Evolutionary conservation across 257 asterid genomes (phyloP), one percentile per base, ranked within the genome.

Genomic region (Leonotis leonurus): DNA sequence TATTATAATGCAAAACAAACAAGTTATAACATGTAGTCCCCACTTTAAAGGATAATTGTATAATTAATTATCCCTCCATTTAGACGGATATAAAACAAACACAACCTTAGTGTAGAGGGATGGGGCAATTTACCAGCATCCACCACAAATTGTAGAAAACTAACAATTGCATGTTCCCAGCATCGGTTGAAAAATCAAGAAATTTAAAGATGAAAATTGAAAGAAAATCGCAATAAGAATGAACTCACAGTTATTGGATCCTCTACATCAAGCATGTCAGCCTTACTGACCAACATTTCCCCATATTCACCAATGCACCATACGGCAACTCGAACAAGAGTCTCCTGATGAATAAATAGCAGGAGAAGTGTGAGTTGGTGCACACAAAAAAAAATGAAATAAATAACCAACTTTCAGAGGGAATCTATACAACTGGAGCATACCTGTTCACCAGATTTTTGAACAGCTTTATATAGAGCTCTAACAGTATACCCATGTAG

Each of bases 221-320:
- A 50, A 26, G 49, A 14, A 64, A 43, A 21, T n/a, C 26, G 14
- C 35, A 25, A 35, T 50, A 63, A 65, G 48, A 69, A 66, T 46
- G 66, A 72, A 93, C 97, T 81, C 72, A 93, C 99, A 29, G 85
- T 85, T 60, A 84, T 72, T 48, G 85, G 90, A 56, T 85, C 95
- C 81, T 93, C 99, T 24, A 67, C 58, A 70, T 78, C 86, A 71
- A 87, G 94, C 82, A 88, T 70, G 70, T 86, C 97, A 49, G 78
- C 69, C 62, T 82, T 85, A 70, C 71, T 62, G 56, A 89, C 85
- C 79, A 93, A 77, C 88, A 93, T 68, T 57, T 93, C 99, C 41
- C 97, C 99, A 73, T 87, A 93, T 81, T 93, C 99, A 68, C 99
- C 99, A 39, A 93, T 79, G 81, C 97, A 93, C 99, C 99, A 93